Evolutionary conservation across 768 basidiomycete genomes (phyloP), one percentile per base, ranked within the genome.

Genomic region (Panaeolus cyanescens): DNA sequence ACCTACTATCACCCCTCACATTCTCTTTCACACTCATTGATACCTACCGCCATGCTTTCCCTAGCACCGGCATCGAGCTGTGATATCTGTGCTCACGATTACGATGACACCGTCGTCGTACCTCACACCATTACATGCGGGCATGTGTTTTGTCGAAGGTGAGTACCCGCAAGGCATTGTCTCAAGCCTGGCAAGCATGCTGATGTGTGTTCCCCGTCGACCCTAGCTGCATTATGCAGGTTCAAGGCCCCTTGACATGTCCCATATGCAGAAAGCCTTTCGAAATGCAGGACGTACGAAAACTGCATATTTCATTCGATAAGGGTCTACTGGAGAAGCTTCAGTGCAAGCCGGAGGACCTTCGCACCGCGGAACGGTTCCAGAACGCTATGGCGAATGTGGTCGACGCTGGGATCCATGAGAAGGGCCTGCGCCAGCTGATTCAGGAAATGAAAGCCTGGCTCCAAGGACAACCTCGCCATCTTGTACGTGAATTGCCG

Each of bases 11-110:
- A 65, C 65, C 65, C 59, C 67, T 65, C 62, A 64, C 61, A 64
- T 66, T 65, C 59, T 64, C 60, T 62, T 65, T 65, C 62, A 65
- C 68, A 57, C 53, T 72, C 70, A 66, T 72, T 72, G 75, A 73
- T 50, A 22, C 75, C 64, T 66, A 63, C 60, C 58, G 64, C 63
- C 62, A 91, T 92, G 91, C 82, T 92, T 67, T 83, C 82, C 72
- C 71, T 90, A 71, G 83, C 84, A 67, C 70, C 83, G 62, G 82
- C 81, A 67, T 91, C 90, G 67, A 77, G 79, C 54, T 92, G 90
- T 81, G 90, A 92, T 75, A 83, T 92, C 68, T 92, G 91, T 75
- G 80, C 88, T 65, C 90, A 92, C 65, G 72, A 75, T 32, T 91
- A 88, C 70, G 79, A 78, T 55, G 71, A 71, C 57, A 83, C 83